These are phyloP conservation scores for Arthrobotrys megalospora DNA, from an alignment of 2,329 filamentous ascomycete species.

Conservation along the genomic window DNA sequence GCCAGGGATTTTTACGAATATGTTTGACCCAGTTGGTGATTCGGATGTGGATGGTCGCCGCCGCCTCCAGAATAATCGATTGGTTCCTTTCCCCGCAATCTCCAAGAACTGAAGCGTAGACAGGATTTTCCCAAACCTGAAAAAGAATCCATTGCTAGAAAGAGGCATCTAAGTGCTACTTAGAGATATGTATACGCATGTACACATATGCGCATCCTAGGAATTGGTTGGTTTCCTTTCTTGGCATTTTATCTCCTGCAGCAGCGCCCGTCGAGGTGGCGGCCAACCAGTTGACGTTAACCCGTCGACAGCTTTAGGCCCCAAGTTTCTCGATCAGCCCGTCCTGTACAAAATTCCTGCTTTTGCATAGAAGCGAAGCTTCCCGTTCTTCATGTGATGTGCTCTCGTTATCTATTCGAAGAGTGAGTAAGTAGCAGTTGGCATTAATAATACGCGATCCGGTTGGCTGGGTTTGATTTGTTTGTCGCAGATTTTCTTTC, in stretches of 20 bases:
- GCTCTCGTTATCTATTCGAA: background rate
- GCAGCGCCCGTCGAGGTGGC: background rate
- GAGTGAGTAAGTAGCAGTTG: no score
- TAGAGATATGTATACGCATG: background rate
- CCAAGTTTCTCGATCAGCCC: constrained; percentile 4
- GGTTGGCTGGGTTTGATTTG: constrained; percentile 12
- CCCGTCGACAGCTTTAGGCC: constrained; percentile 31
- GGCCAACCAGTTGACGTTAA: constrained; percentile 33
- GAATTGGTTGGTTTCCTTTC: constrained; percentile 23
- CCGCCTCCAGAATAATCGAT: constrained; percentile 29
- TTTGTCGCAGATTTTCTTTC: constrained; percentile 12
- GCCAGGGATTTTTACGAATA: constrained; percentile 32
- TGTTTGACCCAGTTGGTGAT: constrained; percentile 9
- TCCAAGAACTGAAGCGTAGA: constrained; percentile 3
- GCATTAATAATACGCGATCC: constrained; percentile 45
- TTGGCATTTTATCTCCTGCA: constrained; percentile 3
- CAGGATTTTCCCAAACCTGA: background rate
- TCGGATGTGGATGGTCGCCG: constrained; percentile 30
- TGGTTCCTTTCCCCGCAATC: constrained; percentile 50
- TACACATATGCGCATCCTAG: background rate
- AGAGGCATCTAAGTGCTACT: background rate
- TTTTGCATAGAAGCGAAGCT: background rate
- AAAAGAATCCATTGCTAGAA: background rate
- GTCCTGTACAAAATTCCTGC: constrained; percentile 30
- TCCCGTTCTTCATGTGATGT: constrained; percentile 33